Base-by-base conservation (phyloP, 2,329 filamentous ascomycete species). In the Stagonosporopsis cucurbitacearum region DNA sequence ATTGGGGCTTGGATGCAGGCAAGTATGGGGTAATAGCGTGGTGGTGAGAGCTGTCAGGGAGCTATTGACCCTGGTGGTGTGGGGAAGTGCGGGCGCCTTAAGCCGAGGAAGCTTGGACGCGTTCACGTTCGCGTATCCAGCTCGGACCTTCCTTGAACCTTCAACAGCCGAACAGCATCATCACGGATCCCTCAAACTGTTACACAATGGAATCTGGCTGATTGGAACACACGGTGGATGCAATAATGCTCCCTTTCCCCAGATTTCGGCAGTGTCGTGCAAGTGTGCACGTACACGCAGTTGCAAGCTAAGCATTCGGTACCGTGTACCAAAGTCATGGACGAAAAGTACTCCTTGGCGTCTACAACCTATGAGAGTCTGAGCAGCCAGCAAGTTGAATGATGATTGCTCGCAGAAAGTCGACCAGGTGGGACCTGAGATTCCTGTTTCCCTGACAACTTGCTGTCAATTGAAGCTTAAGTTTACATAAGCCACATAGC, bases 101-200 rank as follows among this genome's bases (percentile, higher is more conserved):
- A 52, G 48, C 54, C 49, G 54, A 57, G 54, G 49, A 33, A 52
- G 54, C 54, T 57, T 45, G 39, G 54, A 57, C 54, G 43, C 25
- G 35, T 49, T 42, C 37, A 35, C 25, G 25, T 26, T 42, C 35
- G 45, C 33, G 42, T 32, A 41, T 40, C 11, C 15, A 13, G 11
- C 25, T 45, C 39, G 49, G 35, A 15, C 41, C 25, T 45, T 40
- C 36, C 47, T 56, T 56, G 42, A 43, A 23, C 53, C 53, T 47
- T 50, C 47, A 42, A 51, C 42, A 56, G 47, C 53, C 53, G 53
- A 43, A 35, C 47, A 51, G 44, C 53, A 51, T 47, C 47, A 51
- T 41, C 37, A 19, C 13, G 36, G 37, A 44, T 48, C 43, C n/a
- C 19, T 39, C 42, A 56, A 50, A 43, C 41, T 48, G 53, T 56